Conservation (phyloP, 805 yeast genomes). For the Candida krabiensis region DNA sequence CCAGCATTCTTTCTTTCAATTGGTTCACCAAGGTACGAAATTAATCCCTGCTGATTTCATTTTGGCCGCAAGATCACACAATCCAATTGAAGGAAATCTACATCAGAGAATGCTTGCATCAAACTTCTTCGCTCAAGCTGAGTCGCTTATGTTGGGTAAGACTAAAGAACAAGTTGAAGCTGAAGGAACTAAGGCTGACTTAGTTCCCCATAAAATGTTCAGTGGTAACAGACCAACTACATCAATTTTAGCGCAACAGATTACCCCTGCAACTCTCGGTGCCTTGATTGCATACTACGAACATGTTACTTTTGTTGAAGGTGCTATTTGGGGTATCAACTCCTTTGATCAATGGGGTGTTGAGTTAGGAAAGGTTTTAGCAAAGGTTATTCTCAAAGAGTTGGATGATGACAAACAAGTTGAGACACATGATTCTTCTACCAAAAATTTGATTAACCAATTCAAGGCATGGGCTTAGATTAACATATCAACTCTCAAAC, state of each 20-base stretch:
- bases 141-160: slow-evolving; percentile 97
- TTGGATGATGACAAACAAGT: slow-evolving; percentile 62
- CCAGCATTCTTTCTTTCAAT: slow-evolving; percentile 99
- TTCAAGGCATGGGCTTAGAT: slow-evolving; percentile 79
- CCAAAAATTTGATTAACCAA: slow-evolving; percentile 91
- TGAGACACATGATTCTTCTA: slow-evolving; percentile 80
- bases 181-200: slow-evolving; percentile 80
- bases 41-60: slow-evolving; percentile 96
- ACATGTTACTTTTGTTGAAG: slow-evolving; percentile 95
- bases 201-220: slow-evolving; percentile 94
- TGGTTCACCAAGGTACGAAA: slow-evolving; percentile 98
- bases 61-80: slow-evolving; percentile 95
- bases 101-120: slow-evolving; percentile 99
- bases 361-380: slow-evolving; percentile 96
- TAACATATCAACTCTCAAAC: too few relatives aligned
- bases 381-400: slow-evolving; percentile 92
- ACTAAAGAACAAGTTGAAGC: slow-evolving; percentile 76
- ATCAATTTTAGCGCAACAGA: slow-evolving; percentile 90
- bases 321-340: slow-evolving; percentile 99
- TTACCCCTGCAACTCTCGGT: slow-evolving; percentile 96
- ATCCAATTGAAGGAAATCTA: slow-evolving; percentile 90
- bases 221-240: slow-evolving; percentile 99
- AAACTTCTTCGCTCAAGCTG: slow-evolving; percentile 97
- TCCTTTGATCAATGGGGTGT: slow-evolving; percentile 99
- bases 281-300: slow-evolving; percentile 97